phyloP scores from a whole-genome alignment of 1,284 basidiomycete species.

The Boletellus dicymbophilus region DNA sequence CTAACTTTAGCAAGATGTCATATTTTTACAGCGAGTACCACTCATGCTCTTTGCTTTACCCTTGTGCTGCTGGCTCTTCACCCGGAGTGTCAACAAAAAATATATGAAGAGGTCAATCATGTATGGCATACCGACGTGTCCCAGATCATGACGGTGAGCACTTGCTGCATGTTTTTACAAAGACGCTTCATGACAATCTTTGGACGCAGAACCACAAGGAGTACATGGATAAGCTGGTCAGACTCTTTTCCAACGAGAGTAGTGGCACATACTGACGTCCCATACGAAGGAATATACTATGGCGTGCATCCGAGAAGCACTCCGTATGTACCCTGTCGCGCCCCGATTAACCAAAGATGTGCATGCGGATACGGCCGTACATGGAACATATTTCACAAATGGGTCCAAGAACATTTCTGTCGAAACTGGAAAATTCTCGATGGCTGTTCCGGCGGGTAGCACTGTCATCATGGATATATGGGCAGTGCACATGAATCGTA shows the following conservation, averaged over 20 bases:
- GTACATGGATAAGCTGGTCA: slow-evolving; percentile 35
- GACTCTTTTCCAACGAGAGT: background rate
- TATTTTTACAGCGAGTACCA: slow-evolving; percentile 39
- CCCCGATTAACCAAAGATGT: slow-evolving; percentile 45
- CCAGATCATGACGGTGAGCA: slow-evolving; percentile 20
- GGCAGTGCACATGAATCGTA: slow-evolving; percentile 39
- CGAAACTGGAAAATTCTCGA: slow-evolving; percentile 32
- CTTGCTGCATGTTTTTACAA: background rate
- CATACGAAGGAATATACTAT: slow-evolving; percentile 41
- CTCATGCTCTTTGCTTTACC: slow-evolving; percentile 44
- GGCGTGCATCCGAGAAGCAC: slow-evolving; percentile 44
- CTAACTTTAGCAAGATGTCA: slow-evolving; percentile 9
- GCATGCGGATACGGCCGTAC: slow-evolving; percentile 35
- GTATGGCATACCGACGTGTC: slow-evolving; percentile 36
- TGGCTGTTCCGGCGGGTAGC: slow-evolving; percentile 43
- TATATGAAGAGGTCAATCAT: slow-evolving; percentile 40
- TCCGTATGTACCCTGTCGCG: slow-evolving; percentile 42
- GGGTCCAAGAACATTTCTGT: slow-evolving; percentile 25
- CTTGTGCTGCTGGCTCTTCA: slow-evolving; percentile 46
- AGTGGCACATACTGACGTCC: background rate
- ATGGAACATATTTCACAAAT: slow-evolving; percentile 34
- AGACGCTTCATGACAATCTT: background rate
- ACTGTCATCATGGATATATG: slow-evolving; percentile 40
- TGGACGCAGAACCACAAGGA: slow-evolving; percentile 42
- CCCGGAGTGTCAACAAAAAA: slow-evolving; percentile 43